Conservation (phyloP, 139 green algal species). For the Picochlorum sp. region DNA sequence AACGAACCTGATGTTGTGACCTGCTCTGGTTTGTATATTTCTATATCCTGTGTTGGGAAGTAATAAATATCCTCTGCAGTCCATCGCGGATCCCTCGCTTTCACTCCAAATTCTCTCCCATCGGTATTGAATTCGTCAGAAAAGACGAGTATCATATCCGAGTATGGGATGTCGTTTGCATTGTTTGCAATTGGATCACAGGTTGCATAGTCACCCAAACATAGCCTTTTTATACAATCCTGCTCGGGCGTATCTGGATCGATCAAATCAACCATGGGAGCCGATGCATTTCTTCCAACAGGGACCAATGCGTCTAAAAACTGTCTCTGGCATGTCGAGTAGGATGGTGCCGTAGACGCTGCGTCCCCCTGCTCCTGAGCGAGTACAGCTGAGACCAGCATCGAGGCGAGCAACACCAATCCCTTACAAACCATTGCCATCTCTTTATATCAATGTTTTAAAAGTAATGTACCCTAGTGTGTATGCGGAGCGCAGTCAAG, state of each 20-base stretch:
- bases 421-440: too few relatives aligned
- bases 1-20: slow-evolving; percentile 14
- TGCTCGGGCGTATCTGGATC: slow-evolving; percentile 17
- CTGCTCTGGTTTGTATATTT: slow-evolving; percentile 17
- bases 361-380: background rate
- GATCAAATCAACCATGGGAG: slow-evolving; percentile 14
- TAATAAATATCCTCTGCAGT: slow-evolving; percentile 33
- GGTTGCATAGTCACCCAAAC: background rate
- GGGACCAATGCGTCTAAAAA: slow-evolving; percentile 1
- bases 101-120: slow-evolving; percentile 19
- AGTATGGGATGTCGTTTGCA: background rate
- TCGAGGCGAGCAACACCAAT: background rate
- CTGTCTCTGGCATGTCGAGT: slow-evolving; percentile 3
- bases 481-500: too few relatives aligned
- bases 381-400: background rate
- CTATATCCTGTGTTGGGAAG: slow-evolving; percentile 15
- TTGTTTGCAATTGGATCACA: background rate
- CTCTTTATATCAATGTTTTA: too few relatives aligned
- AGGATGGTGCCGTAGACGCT: background rate
- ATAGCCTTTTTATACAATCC: slow-evolving; percentile 23
- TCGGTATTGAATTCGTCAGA: slow-evolving; percentile 37
- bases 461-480: too few relatives aligned
- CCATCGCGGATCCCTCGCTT: slow-evolving; percentile 25
- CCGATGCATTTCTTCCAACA: background rate
- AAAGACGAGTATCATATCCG: slow-evolving; percentile 32